Conservation (phyloP, 768 basidiomycete species). For the Megacollybia marginata region DNA sequence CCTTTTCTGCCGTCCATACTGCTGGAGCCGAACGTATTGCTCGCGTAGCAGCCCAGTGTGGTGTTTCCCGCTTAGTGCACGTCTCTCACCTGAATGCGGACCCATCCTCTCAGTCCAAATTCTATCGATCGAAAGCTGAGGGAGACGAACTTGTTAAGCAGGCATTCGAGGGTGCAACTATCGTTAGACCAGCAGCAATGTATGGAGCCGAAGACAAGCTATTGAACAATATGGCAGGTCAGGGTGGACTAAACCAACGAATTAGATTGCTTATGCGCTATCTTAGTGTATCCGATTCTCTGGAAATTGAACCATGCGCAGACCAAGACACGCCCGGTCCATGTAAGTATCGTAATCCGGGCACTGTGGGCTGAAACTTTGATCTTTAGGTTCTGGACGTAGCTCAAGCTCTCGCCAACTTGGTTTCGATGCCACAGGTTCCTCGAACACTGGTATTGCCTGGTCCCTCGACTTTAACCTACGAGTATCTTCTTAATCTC, state of each 20-base stretch:
- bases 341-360: slow-evolving; percentile 40
- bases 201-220: slow-evolving; percentile 96
- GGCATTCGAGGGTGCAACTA: slow-evolving; percentile 79
- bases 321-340: slow-evolving; percentile 86
- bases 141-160: slow-evolving; percentile 84
- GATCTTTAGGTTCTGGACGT: slow-evolving; percentile 77
- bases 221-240: slow-evolving; percentile 86
- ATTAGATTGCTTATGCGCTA: slow-evolving; percentile 1
- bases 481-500: slow-evolving; percentile 73
- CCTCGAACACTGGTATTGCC: slow-evolving; percentile 74
- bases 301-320: slow-evolving; percentile 89
- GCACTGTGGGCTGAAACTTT: background rate
- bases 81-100: slow-evolving; percentile 94
- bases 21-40: slow-evolving; percentile 83
- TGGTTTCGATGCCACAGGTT: slow-evolving; percentile 54
- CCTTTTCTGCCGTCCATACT: slow-evolving; percentile 74
- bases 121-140: slow-evolving; percentile 85
- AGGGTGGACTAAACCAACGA: slow-evolving; percentile 23
- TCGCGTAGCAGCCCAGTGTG: slow-evolving; percentile 63
- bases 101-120: slow-evolving; percentile 65
- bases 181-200: slow-evolving; percentile 79
- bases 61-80: slow-evolving; percentile 84
- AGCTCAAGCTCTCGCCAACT: slow-evolving; percentile 82
- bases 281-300: slow-evolving; percentile 80
- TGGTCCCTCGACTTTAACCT: slow-evolving; percentile 81